Conservation (phyloP, 176 grass and related monocot species). For the Sorghum bicolor region Sorghum_bicolor_NCBIv3 NC_012879.2:54872501-54873000, state of each 20-base stretch:
- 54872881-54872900: neutral
- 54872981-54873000: neutral
- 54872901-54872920: neutral
- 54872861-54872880: neutral
- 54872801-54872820: neutral
- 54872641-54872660: neutral
- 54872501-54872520: neutral
- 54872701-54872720: neutral
- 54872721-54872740: neutral
- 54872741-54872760: neutral
- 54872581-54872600: neutral
- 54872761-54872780: neutral
- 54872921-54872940: neutral
- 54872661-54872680: slow-evolving; percentile 7
- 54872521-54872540: neutral
- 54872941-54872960: neutral
- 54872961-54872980: neutral
- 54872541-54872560: neutral
- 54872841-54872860: neutral
- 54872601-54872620: neutral
- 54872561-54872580: neutral
- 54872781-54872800: neutral
- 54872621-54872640: neutral
- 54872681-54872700: neutral
- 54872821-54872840: neutral